Evolutionary conservation across 2,329 filamentous ascomycete species (phyloP), one percentile per base, ranked within the genome.

Genomic region (Celoporthe dispersa): DNA sequence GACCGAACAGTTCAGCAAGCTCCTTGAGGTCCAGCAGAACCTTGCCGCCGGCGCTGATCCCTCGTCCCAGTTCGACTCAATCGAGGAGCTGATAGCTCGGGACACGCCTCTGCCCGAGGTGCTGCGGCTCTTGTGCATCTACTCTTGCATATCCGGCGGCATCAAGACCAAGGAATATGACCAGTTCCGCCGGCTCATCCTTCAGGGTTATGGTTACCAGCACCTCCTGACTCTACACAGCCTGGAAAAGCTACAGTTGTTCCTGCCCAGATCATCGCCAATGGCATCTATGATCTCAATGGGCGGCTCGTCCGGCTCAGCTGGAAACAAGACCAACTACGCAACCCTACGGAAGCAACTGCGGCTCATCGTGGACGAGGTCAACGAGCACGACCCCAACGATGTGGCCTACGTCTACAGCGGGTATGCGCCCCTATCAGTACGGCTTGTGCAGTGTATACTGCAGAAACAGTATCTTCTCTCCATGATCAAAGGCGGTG

Each of bases 341-440:
- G 91, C 90, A 5, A 92, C 93, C 74, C 84, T 98, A 6, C 91
- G 97, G 68, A 97, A 96, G 79, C 90, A 91, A 71, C 87, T 99
- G 19, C 90, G 92, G 39, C 87, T 99, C 22, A 97, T 98, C 78
- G 92, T 98, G 68, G 96, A 99, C 78, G 96, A 98, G 78, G 95
- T 99, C 53, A 94, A 97, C 77, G 96, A 99, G 80, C 91, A 96
- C 70, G 92, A 97, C 62, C 96, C 96, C 2, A 93, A 96, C 76
- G 96, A 99, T 76, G 91, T 98, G 72, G 92, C 94, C n/a, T 99
- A 99, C 77, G 94, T 98, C 14, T 99, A 98, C 81, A 97, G 93
- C 73, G 97, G 96, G 66, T 99, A 98, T 78, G 96, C 97, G 5
- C 97, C 96, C 0, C 86, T 99, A 16, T 97, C 93, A 60, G 88